These are phyloP conservation scores for Capsicum rhomboideum DNA, from an alignment of 257 asterid species.

Conservation along the genomic window DNA sequence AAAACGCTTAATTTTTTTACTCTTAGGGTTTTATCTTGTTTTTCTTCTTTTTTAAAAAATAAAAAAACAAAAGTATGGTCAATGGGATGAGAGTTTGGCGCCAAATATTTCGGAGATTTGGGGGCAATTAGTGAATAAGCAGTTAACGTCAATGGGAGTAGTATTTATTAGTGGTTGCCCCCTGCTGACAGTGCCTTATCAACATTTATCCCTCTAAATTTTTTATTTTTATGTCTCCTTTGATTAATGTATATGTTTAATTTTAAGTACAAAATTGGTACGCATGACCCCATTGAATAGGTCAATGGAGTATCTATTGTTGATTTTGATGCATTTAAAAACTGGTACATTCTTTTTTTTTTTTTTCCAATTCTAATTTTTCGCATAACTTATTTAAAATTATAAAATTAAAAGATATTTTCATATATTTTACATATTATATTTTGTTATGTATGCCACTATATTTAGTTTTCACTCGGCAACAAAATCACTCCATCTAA, in stretches of 20 bases:
- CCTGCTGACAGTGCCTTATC: background rate
- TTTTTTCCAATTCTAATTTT: no score
- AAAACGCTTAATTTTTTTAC: background rate
- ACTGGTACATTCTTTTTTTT: no score
- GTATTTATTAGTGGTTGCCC: background rate
- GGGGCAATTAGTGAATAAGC: background rate
- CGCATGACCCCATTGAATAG: background rate
- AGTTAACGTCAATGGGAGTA: background rate
- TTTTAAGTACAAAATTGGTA: background rate
- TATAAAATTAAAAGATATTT: no score
- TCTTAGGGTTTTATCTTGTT: background rate
- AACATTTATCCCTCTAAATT: background rate
- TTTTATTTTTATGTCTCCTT: background rate
- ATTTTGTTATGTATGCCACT: no score
- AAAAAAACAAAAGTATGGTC: background rate
- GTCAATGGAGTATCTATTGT: background rate
- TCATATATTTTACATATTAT: no score
- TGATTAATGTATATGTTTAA: background rate
- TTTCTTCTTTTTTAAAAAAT: background rate
- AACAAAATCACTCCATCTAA: no score
- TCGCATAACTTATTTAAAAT: no score
- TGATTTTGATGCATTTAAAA: background rate
- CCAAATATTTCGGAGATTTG: slow-evolving; percentile 40
- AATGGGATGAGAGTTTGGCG: slow-evolving; percentile 41
- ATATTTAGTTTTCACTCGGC: no score